phyloP scores from a whole-genome alignment of 2,329 filamentous ascomycete genomes.

The Huntiella abstrusa region DNA sequence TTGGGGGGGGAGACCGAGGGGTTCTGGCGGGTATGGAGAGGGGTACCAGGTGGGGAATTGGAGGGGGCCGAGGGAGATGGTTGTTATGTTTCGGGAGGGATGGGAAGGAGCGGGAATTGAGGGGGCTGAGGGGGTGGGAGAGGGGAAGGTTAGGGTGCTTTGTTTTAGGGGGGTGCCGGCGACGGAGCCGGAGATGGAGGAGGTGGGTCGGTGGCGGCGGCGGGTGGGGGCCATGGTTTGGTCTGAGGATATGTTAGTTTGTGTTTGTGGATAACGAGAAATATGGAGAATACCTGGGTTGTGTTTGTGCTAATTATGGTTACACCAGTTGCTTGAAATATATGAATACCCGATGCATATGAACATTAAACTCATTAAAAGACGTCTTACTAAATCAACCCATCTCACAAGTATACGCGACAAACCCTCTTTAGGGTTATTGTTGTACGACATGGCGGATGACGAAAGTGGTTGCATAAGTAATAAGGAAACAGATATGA shows the following conservation, averaged over 20 bases:
- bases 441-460: too few species aligned
- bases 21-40: constrained; percentile 67
- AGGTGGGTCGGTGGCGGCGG: neutral
- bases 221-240: neutral
- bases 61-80: constrained; percentile 68
- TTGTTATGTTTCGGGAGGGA: constrained; percentile 60
- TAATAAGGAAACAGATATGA: too few species aligned
- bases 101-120: neutral
- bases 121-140: neutral
- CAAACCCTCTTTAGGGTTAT: too few species aligned
- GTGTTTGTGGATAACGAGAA: too few species aligned
- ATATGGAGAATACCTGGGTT: too few species aligned
- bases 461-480: too few species aligned
- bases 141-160: neutral
- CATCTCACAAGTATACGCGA: too few species aligned
- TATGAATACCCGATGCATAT: too few species aligned
- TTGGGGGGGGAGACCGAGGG: constrained; percentile 26
- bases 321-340: too few species aligned
- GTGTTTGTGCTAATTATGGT: too few species aligned
- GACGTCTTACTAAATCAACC: too few species aligned
- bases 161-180: neutral
- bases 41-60: constrained; percentile 85
- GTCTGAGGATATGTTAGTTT: neutral
- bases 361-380: too few species aligned
- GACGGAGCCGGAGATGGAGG: neutral